These are phyloP conservation scores for Inga leiocalycina DNA, from an alignment of 306 rosid genomes.

Conservation along the genomic window DNA sequence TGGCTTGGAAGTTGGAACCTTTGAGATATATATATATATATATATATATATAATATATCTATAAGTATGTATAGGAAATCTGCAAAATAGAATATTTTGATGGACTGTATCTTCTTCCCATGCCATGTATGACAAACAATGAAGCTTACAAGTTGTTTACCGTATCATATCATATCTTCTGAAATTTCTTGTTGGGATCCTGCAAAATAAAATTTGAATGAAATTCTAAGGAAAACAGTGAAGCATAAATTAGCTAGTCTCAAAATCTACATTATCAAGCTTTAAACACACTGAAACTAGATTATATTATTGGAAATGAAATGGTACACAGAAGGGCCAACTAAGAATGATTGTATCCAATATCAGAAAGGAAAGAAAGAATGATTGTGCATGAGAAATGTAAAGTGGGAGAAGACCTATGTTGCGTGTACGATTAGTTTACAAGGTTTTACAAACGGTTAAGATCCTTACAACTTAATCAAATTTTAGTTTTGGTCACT, in stretches of 20 bases:
- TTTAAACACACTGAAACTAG: not conserved
- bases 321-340: not conserved
- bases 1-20: not conserved
- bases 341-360: not conserved
- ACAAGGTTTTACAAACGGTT: not conserved
- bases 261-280: not conserved
- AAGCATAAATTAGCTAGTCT: not conserved
- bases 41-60: not conserved
- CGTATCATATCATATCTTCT: not conserved
- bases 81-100: not conserved
- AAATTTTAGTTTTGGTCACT: too few relatives aligned
- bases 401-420: slow-evolving; percentile 25
- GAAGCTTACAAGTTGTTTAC: not conserved
- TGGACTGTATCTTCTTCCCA: slow-evolving; percentile 19
- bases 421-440: not conserved
- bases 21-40: not conserved
- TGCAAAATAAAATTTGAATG: not conserved
- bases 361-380: not conserved
- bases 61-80: slow-evolving; percentile 23
- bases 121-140: slow-evolving; percentile 34
- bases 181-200: not conserved
- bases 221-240: not conserved
- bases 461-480: too few relatives aligned
- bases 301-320: not conserved
- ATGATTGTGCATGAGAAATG: slow-evolving; percentile 13